phyloP scores from a whole-genome alignment of 169 alveolate species.

The Miamiensis avidus region DNA sequence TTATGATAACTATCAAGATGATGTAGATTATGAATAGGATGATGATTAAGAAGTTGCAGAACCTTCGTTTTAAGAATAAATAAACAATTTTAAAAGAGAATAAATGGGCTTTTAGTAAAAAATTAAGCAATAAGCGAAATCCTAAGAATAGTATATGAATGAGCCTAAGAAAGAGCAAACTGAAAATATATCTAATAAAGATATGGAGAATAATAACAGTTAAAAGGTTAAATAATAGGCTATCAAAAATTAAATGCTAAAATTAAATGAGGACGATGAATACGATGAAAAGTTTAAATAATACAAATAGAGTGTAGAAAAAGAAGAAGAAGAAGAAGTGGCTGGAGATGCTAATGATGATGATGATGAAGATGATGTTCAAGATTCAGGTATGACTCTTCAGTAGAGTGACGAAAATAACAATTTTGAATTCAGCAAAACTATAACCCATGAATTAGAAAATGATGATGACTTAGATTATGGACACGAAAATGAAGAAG shows the following conservation, averaged over 20 bases:
- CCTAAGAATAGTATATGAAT: not conserved
- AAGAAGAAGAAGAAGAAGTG: not conserved
- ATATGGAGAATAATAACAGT: not conserved
- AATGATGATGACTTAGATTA: not conserved
- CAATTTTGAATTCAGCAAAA: too few relatives aligned
- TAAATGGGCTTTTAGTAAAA: too few relatives aligned
- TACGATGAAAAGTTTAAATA: not conserved
- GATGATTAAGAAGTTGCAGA: too few relatives aligned
- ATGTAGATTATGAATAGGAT: too few relatives aligned
- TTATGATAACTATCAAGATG: too few relatives aligned
- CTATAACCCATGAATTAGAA: not conserved
- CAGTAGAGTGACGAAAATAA: not conserved
- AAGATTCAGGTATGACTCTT: too few relatives aligned
- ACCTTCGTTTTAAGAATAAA: too few relatives aligned
- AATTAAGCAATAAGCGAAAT: not conserved
- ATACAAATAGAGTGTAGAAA: not conserved
- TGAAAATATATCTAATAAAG: too few relatives aligned
- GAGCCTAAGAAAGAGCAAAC: not conserved
- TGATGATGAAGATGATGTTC: not conserved
- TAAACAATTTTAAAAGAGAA: too few relatives aligned
- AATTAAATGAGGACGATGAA: not conserved
- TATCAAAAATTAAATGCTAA: too few relatives aligned
- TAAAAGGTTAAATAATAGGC: too few relatives aligned
- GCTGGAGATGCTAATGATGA: not conserved
- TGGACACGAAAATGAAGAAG: not conserved